Conservation (phyloP, 2,329 filamentous ascomycete genomes). For the Sporothrix dimorphospora region DNA sequence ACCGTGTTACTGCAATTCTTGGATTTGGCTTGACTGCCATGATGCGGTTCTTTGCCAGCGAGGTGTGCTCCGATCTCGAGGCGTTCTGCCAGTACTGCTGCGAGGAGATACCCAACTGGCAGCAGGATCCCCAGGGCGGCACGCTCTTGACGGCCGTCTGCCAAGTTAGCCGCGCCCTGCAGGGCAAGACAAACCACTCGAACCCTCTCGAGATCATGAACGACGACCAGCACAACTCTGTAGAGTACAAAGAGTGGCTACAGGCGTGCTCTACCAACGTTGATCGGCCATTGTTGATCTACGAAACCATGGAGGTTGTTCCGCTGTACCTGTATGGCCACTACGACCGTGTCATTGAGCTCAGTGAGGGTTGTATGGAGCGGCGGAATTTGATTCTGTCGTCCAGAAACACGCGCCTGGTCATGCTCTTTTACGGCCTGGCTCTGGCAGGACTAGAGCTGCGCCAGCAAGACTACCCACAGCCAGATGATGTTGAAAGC, state of each 20-base stretch:
- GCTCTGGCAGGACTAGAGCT: conserved; percentile 58
- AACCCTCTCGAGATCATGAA: conserved; percentile 62
- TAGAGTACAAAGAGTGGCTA: conserved; percentile 63
- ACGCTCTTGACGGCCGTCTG: conserved; percentile 67
- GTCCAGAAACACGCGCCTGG: conserved; percentile 58
- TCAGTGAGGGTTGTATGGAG: conserved; percentile 56
- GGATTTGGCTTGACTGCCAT: conserved; percentile 69
- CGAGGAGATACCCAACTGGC: conserved; percentile 74
- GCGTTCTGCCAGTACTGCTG: conserved; percentile 71
- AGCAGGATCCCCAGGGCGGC: conserved; percentile 70
- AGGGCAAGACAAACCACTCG: conserved; percentile 68
- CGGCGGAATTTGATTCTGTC: conserved; percentile 60
- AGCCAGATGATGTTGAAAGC: conserved; percentile 45
- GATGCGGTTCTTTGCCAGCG: conserved; percentile 69
- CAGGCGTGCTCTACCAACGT: conserved; percentile 57
- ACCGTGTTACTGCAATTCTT: conserved; percentile 71
- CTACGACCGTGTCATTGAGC: conserved; percentile 60
- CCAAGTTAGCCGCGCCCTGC: conserved; percentile 69
- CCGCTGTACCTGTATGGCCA: conserved; percentile 66
- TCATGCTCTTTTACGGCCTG: conserved; percentile 64
- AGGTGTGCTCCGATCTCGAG: conserved; percentile 71
- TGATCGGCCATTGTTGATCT: conserved; percentile 67
- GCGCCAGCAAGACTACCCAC: conserved; percentile 53
- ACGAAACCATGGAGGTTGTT: conserved; percentile 68
- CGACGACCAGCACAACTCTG: conserved; percentile 67